A percentile compares a stretch with the other conserved stretches of the same genome.
Evolutionary conservation across 345 rosid genomes (phyloP).

Genomic region (Cardamine resedifolia): DNA sequence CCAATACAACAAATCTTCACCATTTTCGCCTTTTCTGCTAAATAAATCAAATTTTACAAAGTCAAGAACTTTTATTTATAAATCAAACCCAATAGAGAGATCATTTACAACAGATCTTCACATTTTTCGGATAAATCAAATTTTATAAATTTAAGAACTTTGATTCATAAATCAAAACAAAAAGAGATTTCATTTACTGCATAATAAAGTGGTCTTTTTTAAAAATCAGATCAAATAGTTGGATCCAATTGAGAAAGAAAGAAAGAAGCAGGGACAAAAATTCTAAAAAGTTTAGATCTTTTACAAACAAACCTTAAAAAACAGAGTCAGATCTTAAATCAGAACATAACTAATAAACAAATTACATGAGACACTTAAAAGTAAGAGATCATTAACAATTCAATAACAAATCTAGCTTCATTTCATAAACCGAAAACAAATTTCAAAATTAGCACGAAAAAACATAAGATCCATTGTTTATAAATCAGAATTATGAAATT

Average conservation of each 20-base stretch:
- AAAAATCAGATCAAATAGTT: not conserved
- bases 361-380: not conserved
- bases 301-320: not conserved
- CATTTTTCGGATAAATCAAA: not conserved
- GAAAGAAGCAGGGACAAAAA: not conserved
- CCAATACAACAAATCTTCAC: conserved; percentile 80
- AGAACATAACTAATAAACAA: not conserved
- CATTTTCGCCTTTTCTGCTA: conserved; percentile 34
- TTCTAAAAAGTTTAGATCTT: not conserved
- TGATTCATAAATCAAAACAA: not conserved
- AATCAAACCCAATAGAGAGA: not conserved
- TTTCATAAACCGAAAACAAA: not conserved
- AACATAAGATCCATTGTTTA: not conserved
- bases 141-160: not conserved
- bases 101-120: not conserved
- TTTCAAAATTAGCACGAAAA: not conserved
- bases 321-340: conserved; percentile 10
- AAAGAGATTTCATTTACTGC: not conserved
- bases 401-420: not conserved
- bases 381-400: not conserved
- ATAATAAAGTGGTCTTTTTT: not conserved
- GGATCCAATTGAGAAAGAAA: not conserved
- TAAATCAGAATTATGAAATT: not conserved
- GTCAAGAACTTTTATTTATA: not conserved
- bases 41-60: not conserved